A percentile compares a stretch with the other conserved stretches of the same genome.
phyloP scores from a whole-genome alignment of 1,284 basidiomycete genomes.

The Dichomitus squalens region DNA sequence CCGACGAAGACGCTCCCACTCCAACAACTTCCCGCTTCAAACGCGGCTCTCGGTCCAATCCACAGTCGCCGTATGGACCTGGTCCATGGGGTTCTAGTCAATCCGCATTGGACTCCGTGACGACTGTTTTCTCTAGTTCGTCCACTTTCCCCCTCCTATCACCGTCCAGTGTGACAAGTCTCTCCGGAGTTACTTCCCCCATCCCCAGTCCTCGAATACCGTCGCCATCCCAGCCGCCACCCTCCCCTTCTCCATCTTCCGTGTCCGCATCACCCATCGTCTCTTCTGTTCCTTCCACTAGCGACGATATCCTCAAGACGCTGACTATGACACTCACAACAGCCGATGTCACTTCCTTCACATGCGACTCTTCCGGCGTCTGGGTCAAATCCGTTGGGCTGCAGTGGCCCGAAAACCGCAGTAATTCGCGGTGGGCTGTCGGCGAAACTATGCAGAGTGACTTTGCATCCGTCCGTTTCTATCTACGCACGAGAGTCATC shows the following conservation, averaged over 20 bases:
- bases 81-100: constrained; percentile 18
- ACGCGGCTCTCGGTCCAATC: constrained; percentile 6
- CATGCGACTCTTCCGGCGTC: constrained; percentile 53
- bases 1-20: constrained; percentile 14
- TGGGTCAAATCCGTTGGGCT: constrained; percentile 67
- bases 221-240: constrained; percentile 29
- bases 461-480: constrained; percentile 69
- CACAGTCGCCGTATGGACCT: constrained; percentile 13
- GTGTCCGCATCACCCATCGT: constrained; percentile 31
- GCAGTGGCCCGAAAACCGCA: constrained; percentile 71
- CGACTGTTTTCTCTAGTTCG: constrained; percentile 13
- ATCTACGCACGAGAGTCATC: constrained; percentile 65
- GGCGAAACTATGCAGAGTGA: constrained; percentile 74
- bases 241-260: constrained; percentile 36
- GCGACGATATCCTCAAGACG: constrained; percentile 40
- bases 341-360: constrained; percentile 55
- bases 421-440: constrained; percentile 71
- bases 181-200: constrained; percentile 1
- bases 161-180: constrained; percentile 10
- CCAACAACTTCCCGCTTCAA: constrained; percentile 15
- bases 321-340: constrained; percentile 55
- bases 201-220: constrained; percentile 15
- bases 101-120: constrained; percentile 22
- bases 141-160: constrained; percentile 21
- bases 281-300: constrained; percentile 27